These are phyloP conservation scores for Fennellomyces sp. DNA, from an alignment of 371 early-diverging fungal species.

Conservation along the genomic window DNA sequence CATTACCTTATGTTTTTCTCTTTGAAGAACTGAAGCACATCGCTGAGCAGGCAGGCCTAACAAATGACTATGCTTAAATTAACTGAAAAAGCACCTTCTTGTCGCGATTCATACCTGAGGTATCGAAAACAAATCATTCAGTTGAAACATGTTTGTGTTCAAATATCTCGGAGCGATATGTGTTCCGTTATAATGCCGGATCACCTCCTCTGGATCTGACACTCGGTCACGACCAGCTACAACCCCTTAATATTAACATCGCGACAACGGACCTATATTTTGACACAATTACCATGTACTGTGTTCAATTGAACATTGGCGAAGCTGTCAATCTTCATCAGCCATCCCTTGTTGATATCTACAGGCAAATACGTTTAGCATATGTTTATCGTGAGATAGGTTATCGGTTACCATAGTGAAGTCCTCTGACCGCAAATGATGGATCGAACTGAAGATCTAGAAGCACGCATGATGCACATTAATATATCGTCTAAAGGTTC, in stretches of 20 bases:
- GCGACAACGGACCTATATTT: background rate
- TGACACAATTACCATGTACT: slow-evolving; percentile 53
- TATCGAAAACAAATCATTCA: slow-evolving; percentile 65
- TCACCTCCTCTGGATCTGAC: slow-evolving; percentile 47
- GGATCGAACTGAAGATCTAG: slow-evolving; percentile 59
- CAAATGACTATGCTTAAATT: no score
- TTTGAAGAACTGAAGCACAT: slow-evolving; percentile 63
- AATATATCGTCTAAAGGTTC: no score
- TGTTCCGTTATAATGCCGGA: slow-evolving; percentile 57
- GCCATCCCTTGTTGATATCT: slow-evolving; percentile 66
- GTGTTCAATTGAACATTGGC: slow-evolving; percentile 69
- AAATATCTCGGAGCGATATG: slow-evolving; percentile 64
- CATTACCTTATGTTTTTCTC: slow-evolving; percentile 51
- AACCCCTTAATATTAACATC: background rate
- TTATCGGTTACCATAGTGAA: slow-evolving; percentile 52
- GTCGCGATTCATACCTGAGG: slow-evolving; percentile 45
- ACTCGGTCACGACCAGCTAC: slow-evolving; percentile 57
- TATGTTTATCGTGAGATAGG: slow-evolving; percentile 23
- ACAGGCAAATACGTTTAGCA: background rate
- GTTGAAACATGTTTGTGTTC: slow-evolving; percentile 56
- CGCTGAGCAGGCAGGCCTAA: slow-evolving; percentile 54
- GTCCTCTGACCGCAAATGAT: slow-evolving; percentile 65
- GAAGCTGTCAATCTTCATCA: slow-evolving; percentile 70
- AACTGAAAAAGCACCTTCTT: no score
- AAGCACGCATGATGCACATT: background rate